Base-by-base conservation (phyloP, 2,329 filamentous ascomycete species). In the Neonectria punicea region DNA sequence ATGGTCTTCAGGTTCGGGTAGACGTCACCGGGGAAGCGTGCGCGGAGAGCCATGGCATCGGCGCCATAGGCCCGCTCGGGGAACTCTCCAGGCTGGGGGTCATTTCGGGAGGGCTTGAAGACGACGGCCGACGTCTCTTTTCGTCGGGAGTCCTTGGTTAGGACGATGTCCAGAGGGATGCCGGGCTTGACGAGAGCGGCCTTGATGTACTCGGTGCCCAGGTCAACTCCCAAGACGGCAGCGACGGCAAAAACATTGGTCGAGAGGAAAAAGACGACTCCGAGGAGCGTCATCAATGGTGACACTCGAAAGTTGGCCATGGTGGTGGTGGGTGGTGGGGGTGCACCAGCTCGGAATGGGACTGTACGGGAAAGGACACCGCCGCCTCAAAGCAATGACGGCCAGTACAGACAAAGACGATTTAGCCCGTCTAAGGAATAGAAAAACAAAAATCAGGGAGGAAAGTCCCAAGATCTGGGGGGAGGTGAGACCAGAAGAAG, bases 151-250 rank as follows among this genome's bases (percentile, higher is more conserved):
- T 99, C 96, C 79, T 98, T 99, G 32, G 94, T 98, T 61, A 98
- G 87, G 79, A 99, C 95, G 70, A 99, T 98, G 72, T 99, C 96
- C 77, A 99, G 93, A 11, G 96, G 96, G 57, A 97, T 95, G 66
- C 96, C 96, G 2, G 96, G 96, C 83, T 98, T 98, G 67, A 99
- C 95, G 46, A 99, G 88, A 14, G 93, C 90, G 30, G 95, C 95
- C 84, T 98, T 99, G 83, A 99, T 92, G 82, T 97, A 98, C 79
- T 97, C 93, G 61, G 96, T 98, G 72, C 96, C 96, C 59, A 99
- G 86, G 81, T 99, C 96, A 74, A 99, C 88, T 68, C 96, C 96
- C 22, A 99, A 85, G 18, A 98, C 94, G 58, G 93, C 93, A 9
- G 93, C 83, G 54, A 82, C 81, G 28, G 86, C 87, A 46, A 85